These are phyloP conservation scores for Phaeotremella skinneri DNA, from an alignment of 768 basidiomycete genomes.

Conservation along the genomic window DNA sequence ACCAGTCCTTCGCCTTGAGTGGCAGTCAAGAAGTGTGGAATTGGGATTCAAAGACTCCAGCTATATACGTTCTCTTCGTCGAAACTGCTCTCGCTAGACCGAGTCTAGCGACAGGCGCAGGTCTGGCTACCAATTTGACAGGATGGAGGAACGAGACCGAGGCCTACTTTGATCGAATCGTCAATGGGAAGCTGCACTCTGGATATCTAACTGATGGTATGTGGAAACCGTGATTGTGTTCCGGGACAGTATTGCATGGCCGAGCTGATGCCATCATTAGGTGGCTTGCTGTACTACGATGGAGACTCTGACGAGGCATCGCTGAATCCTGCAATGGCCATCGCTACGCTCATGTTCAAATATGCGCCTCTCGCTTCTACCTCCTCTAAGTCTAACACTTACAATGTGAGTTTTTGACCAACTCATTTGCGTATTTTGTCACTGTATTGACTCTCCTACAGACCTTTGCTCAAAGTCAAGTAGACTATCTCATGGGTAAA, in stretches of 20 bases:
- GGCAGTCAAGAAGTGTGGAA: conserved; percentile 67
- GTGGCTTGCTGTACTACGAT: conserved; percentile 75
- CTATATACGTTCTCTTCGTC: conserved; percentile 68
- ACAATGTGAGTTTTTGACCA: conserved; percentile 57
- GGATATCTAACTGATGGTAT: conserved; percentile 65
- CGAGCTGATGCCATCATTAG: conserved; percentile 52
- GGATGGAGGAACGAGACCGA: conserved; percentile 71
- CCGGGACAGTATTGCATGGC: not conserved
- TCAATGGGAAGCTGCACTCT: conserved; percentile 58
- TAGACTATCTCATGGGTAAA: conserved; percentile 78
- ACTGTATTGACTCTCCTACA: conserved; percentile 38
- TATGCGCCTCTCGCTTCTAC: conserved; percentile 73
- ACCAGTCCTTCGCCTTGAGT: conserved; percentile 60
- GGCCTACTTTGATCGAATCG: conserved; percentile 68
- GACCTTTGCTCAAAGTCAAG: conserved; percentile 71
- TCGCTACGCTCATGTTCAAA: conserved; percentile 75
- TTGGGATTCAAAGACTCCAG: conserved; percentile 84
- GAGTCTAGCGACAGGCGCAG: conserved; percentile 54
- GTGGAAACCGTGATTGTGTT: conserved; percentile 17
- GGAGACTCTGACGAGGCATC: conserved; percentile 73
- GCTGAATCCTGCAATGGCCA: conserved; percentile 81
- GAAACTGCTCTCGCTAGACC: conserved; percentile 67
- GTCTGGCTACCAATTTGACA: conserved; percentile 57
- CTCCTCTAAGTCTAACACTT: conserved; percentile 60
- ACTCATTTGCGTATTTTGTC: not conserved